Base-by-base conservation (phyloP, 352 stramenopile species). In the Phytophthora agathidicida region DNA sequence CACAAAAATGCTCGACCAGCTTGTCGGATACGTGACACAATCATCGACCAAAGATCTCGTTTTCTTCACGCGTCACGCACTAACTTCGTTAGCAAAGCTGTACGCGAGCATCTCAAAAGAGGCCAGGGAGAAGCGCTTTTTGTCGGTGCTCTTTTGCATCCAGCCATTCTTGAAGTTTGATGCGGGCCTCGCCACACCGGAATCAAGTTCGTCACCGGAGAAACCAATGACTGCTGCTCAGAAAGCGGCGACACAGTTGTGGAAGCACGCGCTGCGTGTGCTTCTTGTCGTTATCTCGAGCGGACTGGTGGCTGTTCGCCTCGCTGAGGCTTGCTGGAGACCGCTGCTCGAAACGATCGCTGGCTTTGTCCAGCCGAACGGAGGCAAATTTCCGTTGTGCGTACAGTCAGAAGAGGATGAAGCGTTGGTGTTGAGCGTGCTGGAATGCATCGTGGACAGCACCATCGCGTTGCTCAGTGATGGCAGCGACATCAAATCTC, bases 51-150 rank as follows among this genome's bases (percentile, higher is more conserved):
- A 75, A 31, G 63, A 86, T 14, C 51, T 91, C 9, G 80, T 89
- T 23, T 93, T 94, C 62, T 88, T 95, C 46, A 91, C 83, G 7
- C 77, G 84, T 8, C 86, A 95, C 32, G 75, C 83, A 8, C 67
- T 95, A 9, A 85, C 77, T 23, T 83, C 83, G 5, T 65, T 95
- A 13, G 86, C 79, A 0, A 93, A 93, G 57, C 47, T 93, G 45
- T 92, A 89, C 32, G 86, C 79, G 11, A 87, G 74, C 20, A 76
- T 93, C 2, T 84, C 74, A 0, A 35, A 60, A 6, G 68, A 80
- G 19, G 83, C 86, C 0, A 75, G 73, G 19, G 64, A 81, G 7
- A 76, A 80, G 7, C 68, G 81, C 2, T 93, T 93, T 28, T 32
- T 80, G 3, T 62, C 73, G 6, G 81, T 93, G 31, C 68, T 95